phyloP scores from a whole-genome alignment of 1,284 basidiomycete species.

The Apiotrichum domesticum region DNA sequence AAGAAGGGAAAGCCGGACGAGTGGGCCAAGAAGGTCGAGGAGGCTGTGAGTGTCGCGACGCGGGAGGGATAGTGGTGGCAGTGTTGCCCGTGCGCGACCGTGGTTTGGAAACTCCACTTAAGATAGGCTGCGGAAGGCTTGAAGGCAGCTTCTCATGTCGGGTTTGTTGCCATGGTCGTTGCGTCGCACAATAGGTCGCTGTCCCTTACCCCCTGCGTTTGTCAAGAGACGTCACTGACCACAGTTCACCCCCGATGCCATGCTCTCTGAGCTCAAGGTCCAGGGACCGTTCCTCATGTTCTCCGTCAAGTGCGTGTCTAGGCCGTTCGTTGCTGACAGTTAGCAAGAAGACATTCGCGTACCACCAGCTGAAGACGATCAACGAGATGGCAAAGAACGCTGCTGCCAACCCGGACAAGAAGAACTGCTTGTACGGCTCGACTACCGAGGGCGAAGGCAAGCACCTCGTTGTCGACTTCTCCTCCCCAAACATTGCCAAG shows the following conservation, averaged over 20 bases:
- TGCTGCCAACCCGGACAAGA: slow-evolving; percentile 28
- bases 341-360: slow-evolving; percentile 58
- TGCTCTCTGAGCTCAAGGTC: slow-evolving; percentile 54
- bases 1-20: slow-evolving; percentile 76
- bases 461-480: slow-evolving; percentile 67
- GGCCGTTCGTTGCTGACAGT: background rate
- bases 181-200: too few species aligned
- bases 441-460: slow-evolving; percentile 73
- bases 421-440: slow-evolving; percentile 62
- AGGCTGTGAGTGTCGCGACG: slow-evolving; percentile 54
- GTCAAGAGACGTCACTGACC: slow-evolving; percentile 48
- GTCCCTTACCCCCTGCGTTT: too few species aligned
- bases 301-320: slow-evolving; percentile 53
- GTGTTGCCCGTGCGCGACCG: too few species aligned
- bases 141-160: too few species aligned
- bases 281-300: slow-evolving; percentile 81
- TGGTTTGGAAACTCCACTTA: too few species aligned
- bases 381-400: slow-evolving; percentile 56
- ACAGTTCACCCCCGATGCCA: slow-evolving; percentile 49
- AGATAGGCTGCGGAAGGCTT: too few species aligned
- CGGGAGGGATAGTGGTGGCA: background rate
- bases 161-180: too few species aligned
- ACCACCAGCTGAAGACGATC: slow-evolving; percentile 74
- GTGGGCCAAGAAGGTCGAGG: slow-evolving; percentile 66
- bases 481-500: slow-evolving; percentile 96